These are phyloP conservation scores for Aaosphaeria pasadenensis DNA, from an alignment of 2,329 filamentous ascomycete species.

Conservation along the genomic window DNA sequence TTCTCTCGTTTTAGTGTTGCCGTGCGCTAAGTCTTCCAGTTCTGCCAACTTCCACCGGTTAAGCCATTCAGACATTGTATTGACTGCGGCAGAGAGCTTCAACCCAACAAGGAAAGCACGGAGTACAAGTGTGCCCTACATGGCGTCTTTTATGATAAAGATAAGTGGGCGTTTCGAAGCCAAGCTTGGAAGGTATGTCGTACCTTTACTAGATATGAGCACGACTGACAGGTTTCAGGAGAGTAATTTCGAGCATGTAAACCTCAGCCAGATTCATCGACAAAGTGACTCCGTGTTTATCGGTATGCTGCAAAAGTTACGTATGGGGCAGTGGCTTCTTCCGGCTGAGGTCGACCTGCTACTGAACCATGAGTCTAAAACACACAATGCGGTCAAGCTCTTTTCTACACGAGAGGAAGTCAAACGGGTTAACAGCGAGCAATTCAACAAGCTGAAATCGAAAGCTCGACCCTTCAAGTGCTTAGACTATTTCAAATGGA, in stretches of 20 bases:
- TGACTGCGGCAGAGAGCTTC: constrained; percentile 42
- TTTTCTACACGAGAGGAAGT: constrained; percentile 42
- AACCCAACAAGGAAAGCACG: neutral
- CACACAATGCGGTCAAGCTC: constrained; percentile 44
- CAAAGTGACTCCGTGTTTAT: constrained; percentile 56
- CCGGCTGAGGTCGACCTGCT: constrained; percentile 41
- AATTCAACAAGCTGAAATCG: constrained; percentile 28
- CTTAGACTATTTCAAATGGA: constrained; percentile 44
- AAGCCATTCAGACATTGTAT: constrained; percentile 55
- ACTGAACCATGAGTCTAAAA: constrained; percentile 45
- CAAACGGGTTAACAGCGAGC: constrained; percentile 28
- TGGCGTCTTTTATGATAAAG: constrained; percentile 42
- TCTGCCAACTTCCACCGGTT: constrained; percentile 52
- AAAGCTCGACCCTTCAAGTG: constrained; percentile 23
- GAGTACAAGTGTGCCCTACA: constrained; percentile 25
- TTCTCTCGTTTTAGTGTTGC: neutral
- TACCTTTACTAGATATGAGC: neutral
- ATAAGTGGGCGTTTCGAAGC: constrained; percentile 63
- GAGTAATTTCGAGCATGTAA: constrained; percentile 53
- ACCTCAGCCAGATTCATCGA: constrained; percentile 56
- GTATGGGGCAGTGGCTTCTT: constrained; percentile 45
- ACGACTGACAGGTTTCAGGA: constrained; percentile 20
- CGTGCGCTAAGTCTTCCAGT: constrained; percentile 5
- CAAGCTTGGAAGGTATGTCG: constrained; percentile 46
- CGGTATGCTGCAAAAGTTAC: constrained; percentile 54